phyloP scores from a whole-genome alignment of 2,329 filamentous ascomycete species.

The Dryadomyces quercus-mongolicae region DNA sequence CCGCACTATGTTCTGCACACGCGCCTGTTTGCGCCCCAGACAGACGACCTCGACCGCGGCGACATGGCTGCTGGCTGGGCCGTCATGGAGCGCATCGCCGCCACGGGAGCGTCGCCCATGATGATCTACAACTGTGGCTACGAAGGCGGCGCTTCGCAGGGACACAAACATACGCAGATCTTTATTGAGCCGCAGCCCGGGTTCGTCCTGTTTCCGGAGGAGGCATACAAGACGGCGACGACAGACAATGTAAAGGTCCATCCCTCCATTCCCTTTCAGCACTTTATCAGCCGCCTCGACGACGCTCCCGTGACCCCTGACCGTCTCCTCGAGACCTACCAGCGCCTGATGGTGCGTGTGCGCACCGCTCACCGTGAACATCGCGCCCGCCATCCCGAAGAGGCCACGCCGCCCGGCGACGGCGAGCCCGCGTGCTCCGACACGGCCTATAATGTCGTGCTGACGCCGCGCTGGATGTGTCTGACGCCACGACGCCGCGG shows the following conservation, averaged over 20 bases:
- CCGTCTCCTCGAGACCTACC: conserved; percentile 11
- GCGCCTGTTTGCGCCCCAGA: conserved; percentile 22
- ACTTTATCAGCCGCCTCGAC: conserved; percentile 10
- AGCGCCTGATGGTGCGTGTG: conserved; percentile 8
- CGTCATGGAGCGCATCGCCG: conserved; percentile 17
- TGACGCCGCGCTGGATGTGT: conserved; percentile 20
- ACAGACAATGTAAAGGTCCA: too few species aligned
- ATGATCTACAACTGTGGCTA: conserved; percentile 32
- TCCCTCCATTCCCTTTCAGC: conserved; percentile 13
- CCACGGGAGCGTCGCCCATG: conserved; percentile 16
- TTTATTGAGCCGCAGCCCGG: conserved; percentile 20
- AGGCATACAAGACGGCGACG: not conserved
- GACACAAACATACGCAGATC: conserved; percentile 32
- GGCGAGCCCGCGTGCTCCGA: conserved; percentile 1
- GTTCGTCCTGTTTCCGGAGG: conserved; percentile 14
- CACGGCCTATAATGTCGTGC: conserved; percentile 20
- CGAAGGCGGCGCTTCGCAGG: conserved; percentile 27
- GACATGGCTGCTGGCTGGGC: conserved; percentile 25
- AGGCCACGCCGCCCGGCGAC: not conserved
- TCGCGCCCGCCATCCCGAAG: conserved; percentile 1
- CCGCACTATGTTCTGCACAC: conserved; percentile 26
- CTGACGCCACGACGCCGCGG: conserved; percentile 20
- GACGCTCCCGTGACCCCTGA: conserved; percentile 3
- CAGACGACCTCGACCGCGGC: conserved; percentile 21
- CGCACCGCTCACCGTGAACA: conserved; percentile 11